Conservation (phyloP, 495 filamentous ascomycete genomes). For the Cenococcum geophilum region DNA sequence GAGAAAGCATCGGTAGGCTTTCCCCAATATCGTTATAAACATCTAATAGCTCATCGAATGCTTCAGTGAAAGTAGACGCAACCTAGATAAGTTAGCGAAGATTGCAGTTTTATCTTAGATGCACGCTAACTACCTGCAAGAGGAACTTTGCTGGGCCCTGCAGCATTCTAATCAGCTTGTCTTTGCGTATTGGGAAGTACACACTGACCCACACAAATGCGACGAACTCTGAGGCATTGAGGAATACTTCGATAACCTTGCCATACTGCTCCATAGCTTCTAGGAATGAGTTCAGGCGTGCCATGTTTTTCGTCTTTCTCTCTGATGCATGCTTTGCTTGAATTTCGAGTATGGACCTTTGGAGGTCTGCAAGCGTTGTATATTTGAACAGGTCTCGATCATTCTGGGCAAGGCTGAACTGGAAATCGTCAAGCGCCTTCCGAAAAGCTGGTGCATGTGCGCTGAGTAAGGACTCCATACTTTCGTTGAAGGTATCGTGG, state of each 20-base stretch:
- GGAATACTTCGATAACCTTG: constrained; percentile 40
- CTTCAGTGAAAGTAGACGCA: constrained; percentile 5
- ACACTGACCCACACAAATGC: constrained; percentile 39
- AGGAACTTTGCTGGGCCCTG: background rate
- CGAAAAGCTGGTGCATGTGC: constrained; percentile 8
- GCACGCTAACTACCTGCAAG: background rate
- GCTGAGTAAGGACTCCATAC: background rate
- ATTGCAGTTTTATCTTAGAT: background rate
- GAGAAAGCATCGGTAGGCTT: constrained; percentile 3
- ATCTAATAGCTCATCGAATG: constrained; percentile 14
- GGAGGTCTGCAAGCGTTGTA: background rate
- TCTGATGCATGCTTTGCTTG: background rate
- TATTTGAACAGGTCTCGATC: background rate
- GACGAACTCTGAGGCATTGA: constrained; percentile 35
- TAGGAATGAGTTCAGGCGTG: constrained; percentile 31
- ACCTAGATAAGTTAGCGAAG: background rate
- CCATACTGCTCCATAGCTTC: constrained; percentile 42
- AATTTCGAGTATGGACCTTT: background rate
- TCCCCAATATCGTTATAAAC: constrained; percentile 13
- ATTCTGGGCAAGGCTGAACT: background rate
- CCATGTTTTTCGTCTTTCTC: background rate
- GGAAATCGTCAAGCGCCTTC: constrained; percentile 20
- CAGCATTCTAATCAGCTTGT: background rate
- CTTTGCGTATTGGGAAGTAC: background rate
- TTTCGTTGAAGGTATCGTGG: too few species aligned